Base-by-base conservation (phyloP, 2,329 filamentous ascomycete species). In the Colletotrichum sansevieriae region DNA sequence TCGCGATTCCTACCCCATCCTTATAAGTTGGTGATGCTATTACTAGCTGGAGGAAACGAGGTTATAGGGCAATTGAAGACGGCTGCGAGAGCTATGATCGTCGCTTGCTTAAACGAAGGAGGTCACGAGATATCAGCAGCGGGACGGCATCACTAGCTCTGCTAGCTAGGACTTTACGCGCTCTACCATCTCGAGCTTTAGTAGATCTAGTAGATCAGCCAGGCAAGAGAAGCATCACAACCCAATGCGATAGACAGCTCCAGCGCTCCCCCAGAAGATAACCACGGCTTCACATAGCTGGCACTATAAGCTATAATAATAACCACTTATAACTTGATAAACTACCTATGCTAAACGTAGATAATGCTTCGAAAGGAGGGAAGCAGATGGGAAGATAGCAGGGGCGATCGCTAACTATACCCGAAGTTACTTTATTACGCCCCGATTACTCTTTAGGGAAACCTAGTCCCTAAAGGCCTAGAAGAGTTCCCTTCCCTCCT, bases 131-230 rank as follows among this genome's bases (percentile, higher is more conserved):
- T 25, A 18, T 25, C 20, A 11, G 43, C 20, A 56, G 18, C 29
- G 2, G 39, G 25, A 39, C 11, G 20, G 44, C n/a, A 44, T 22
- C 37, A 12, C 25, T 5, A 29, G 60, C 46, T 62, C 35, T 62
- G 12, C 58, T n/a, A 54, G 7, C 58, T 20, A 62, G 58, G n/a
- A 52, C 41, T 46, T 56, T 63, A 39, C 29, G 20, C 25, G 49
- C 29, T 29, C 43, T 56, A 6, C 49, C 41, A 47, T 63, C 29
- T 41, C 41, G 3, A 39, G 25, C 25, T 5, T 29, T n/a, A n/a
- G n/a, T n/a, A n/a, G n/a, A n/a, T n/a, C n/a, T 29, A 8, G 25
- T 29, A 8, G 25, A 29, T 8, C 7, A 29, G 25, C 25, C 7
- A 29, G 25, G 25, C 25, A 29, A 29, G 25, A 29, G 25, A 29